Conservation (phyloP, 2,329 filamentous ascomycete genomes). For the Torrubiella hemipterigena region DNA sequence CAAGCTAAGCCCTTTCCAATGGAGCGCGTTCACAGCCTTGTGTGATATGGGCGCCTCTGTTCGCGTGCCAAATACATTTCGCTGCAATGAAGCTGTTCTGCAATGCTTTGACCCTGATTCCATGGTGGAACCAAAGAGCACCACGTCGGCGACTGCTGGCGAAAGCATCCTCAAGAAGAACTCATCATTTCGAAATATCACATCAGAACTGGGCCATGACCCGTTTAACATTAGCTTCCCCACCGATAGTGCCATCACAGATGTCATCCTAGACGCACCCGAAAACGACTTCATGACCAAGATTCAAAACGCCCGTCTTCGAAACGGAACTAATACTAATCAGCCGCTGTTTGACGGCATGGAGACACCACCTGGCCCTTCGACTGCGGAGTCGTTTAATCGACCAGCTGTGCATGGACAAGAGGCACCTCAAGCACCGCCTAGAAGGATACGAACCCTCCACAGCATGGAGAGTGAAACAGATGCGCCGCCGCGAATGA, state of each 20-base stretch:
- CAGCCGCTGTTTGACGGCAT: conserved; percentile 38
- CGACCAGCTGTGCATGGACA: conserved; percentile 12
- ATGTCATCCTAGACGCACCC: conserved; percentile 26
- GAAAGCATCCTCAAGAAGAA: conserved; percentile 31
- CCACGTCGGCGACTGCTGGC: conserved; percentile 16
- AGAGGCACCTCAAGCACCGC: neutral
- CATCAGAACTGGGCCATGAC: conserved; percentile 27
- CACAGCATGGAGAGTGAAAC: conserved; percentile 35
- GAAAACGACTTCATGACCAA: conserved; percentile 46
- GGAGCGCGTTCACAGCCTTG: conserved; percentile 86
- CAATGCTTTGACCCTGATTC: conserved; percentile 31
- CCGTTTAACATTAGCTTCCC: conserved; percentile 39
- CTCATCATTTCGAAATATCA: conserved; percentile 22
- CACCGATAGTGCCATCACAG: conserved; percentile 27
- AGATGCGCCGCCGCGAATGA: conserved; percentile 54
- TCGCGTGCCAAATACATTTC: conserved; percentile 78
- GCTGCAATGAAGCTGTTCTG: conserved; percentile 45
- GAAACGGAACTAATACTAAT: conserved; percentile 23
- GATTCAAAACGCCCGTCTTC: conserved; percentile 38
- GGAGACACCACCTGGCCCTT: conserved; percentile 42
- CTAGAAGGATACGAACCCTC: conserved; percentile 28
- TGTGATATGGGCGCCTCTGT: conserved; percentile 80
- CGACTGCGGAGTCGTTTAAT: conserved; percentile 11
- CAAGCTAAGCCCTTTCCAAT: conserved; percentile 90
- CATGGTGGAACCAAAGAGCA: conserved; percentile 24